A percentile compares a stretch with the other conserved stretches of the same genome.
Conservation (phyloP, 768 basidiomycete species). For the Imleria badia region DNA sequence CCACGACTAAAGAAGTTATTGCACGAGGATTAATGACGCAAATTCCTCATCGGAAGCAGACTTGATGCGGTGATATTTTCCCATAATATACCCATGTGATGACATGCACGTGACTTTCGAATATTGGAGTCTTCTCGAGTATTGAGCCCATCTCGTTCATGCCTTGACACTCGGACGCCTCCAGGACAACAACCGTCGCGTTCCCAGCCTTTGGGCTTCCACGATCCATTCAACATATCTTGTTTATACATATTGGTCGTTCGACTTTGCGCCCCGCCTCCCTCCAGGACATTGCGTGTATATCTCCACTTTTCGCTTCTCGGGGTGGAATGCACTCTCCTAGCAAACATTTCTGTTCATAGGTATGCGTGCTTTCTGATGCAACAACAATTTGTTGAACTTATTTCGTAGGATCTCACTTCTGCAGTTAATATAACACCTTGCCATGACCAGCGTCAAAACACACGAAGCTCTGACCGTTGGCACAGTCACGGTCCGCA, state of each 20-base stretch:
- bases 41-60: background rate
- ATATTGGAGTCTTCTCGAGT: slow-evolving; percentile 12
- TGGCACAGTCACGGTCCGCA: slow-evolving; percentile 36
- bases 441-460: slow-evolving; percentile 26
- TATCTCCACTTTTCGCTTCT: slow-evolving; percentile 11
- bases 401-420: slow-evolving; percentile 8
- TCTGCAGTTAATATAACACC: slow-evolving; percentile 4
- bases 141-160: slow-evolving; percentile 23
- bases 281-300: slow-evolving; percentile 10
- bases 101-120: slow-evolving; percentile 22
- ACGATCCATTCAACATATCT: slow-evolving; percentile 17
- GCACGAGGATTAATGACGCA: no score
- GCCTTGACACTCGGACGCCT: slow-evolving; percentile 18
- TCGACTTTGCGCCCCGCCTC: slow-evolving; percentile 8
- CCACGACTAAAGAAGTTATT: no score
- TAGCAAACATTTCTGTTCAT: slow-evolving; percentile 16
- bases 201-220: slow-evolving; percentile 6
- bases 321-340: slow-evolving; percentile 24
- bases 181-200: slow-evolving; percentile 7
- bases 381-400: background rate
- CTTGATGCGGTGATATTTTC: slow-evolving; percentile 13
- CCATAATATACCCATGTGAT: slow-evolving; percentile 6
- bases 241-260: slow-evolving; percentile 27
- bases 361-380: slow-evolving; percentile 13
- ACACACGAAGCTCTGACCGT: slow-evolving; percentile 8